Evolutionary conservation across 2,329 filamentous ascomycete genomes (phyloP).

Genomic region (Aureobasidium sp.): DNA sequence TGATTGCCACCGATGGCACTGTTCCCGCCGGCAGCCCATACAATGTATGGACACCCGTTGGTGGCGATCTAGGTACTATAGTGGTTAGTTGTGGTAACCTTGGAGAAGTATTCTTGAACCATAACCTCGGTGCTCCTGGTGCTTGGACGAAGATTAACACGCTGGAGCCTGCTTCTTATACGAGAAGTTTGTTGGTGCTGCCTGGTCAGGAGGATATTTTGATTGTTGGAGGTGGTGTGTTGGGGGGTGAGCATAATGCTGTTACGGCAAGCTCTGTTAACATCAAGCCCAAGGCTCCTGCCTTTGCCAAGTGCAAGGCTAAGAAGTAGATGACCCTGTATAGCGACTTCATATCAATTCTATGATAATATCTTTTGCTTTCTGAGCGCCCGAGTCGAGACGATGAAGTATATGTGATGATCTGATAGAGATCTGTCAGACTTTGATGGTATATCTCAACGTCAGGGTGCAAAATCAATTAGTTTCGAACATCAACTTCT

Average conservation of each 20-base stretch:
- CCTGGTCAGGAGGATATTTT: conserved; percentile 30
- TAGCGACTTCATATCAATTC: too few species aligned
- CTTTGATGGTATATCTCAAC: too few species aligned
- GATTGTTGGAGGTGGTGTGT: conserved; percentile 32
- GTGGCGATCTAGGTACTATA: conserved; percentile 40
- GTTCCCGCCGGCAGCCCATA: conserved; percentile 41
- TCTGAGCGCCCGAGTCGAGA: too few species aligned
- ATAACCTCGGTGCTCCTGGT: conserved; percentile 33
- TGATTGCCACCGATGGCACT: conserved; percentile 38
- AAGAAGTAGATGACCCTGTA: background rate
- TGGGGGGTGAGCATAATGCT: conserved; percentile 22
- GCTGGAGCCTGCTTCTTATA: conserved; percentile 35
- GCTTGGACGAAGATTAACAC: conserved; percentile 38
- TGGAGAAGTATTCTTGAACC: conserved; percentile 39
- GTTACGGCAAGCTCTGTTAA: conserved; percentile 12
- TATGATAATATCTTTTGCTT: too few species aligned
- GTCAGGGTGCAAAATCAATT: too few species aligned
- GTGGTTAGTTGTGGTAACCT: conserved; percentile 36
- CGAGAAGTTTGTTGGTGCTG: conserved; percentile 37
- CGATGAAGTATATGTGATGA: too few species aligned
- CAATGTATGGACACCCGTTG: conserved; percentile 42
- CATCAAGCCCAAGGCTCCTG: background rate
- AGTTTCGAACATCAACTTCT: too few species aligned
- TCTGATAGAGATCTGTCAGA: too few species aligned
- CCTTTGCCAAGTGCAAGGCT: background rate